Conservation (phyloP, 139 green algal genomes). For the Micractinium conductrix region DNA sequence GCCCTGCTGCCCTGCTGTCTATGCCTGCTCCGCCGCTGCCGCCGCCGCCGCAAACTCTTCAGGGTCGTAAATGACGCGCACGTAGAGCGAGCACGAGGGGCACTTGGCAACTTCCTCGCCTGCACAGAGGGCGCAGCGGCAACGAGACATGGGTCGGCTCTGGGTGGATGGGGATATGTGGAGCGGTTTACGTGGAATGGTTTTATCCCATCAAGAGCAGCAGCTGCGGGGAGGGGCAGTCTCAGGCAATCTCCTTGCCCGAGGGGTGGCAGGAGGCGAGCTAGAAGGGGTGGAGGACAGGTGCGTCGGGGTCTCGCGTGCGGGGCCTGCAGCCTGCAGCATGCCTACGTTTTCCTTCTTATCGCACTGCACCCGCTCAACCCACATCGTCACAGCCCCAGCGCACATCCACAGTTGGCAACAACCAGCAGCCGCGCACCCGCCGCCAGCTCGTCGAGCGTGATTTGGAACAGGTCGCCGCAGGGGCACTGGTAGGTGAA, state of each 20-base stretch:
- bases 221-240: not conserved
- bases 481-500: constrained; percentile 96
- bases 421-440: too few relatives aligned
- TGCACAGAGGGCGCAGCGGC: constrained; percentile 36
- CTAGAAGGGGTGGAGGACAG: not conserved
- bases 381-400: too few relatives aligned
- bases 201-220: too few relatives aligned
- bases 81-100: constrained; percentile 93
- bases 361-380: too few relatives aligned
- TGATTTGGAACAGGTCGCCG: constrained; percentile 98
- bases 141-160: too few relatives aligned
- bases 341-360: too few relatives aligned
- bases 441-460: constrained; percentile 62
- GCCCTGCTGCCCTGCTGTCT: not conserved
- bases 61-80: constrained; percentile 96
- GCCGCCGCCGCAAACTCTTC: constrained; percentile 30
- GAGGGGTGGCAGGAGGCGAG: not conserved
- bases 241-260: too few relatives aligned
- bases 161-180: too few relatives aligned
- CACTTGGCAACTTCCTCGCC: constrained; percentile 97
- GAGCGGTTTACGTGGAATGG: too few relatives aligned
- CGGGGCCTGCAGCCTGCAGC: too few relatives aligned
- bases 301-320: too few relatives aligned
- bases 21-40: not conserved
- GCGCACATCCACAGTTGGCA: too few relatives aligned